phyloP scores from a whole-genome alignment of 345 rosid species.

The Gossypium longicalyx region DNA sequence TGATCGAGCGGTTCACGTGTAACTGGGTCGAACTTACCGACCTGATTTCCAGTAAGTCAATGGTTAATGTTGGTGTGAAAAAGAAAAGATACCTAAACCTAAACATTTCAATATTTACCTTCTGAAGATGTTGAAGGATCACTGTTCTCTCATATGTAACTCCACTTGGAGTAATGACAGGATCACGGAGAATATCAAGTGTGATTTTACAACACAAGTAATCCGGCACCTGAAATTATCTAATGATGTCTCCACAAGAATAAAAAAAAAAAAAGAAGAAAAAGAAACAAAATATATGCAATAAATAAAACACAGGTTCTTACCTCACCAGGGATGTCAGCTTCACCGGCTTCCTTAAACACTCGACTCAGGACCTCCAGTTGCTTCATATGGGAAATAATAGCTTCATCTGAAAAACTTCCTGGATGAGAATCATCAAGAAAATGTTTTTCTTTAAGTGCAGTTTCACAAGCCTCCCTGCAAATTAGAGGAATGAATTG shows the following conservation, averaged over 20 bases:
- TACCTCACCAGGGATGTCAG: slow-evolving; percentile 65
- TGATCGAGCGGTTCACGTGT: slow-evolving; percentile 56
- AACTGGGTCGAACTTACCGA: slow-evolving; percentile 82
- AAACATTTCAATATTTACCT: slow-evolving; percentile 37
- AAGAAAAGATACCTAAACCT: neutral
- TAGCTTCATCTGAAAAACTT: slow-evolving; percentile 46
- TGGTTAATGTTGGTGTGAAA: neutral
- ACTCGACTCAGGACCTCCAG: slow-evolving; percentile 52
- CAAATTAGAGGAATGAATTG: slow-evolving; percentile 17
- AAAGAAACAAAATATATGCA: neutral
- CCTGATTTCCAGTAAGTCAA: slow-evolving; percentile 34
- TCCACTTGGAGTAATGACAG: slow-evolving; percentile 88
- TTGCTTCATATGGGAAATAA: slow-evolving; percentile 31
- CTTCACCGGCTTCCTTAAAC: slow-evolving; percentile 63
- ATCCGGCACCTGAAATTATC: slow-evolving; percentile 71
- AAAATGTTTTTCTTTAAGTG: slow-evolving; percentile 60
- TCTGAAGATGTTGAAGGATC: slow-evolving; percentile 75
- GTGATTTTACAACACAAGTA: slow-evolving; percentile 83
- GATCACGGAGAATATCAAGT: slow-evolving; percentile 83
- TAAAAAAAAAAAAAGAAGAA: neutral
- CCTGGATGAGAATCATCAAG: slow-evolving; percentile 47
- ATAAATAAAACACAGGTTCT: neutral
- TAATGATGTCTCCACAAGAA: neutral
- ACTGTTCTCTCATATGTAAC: slow-evolving; percentile 81
- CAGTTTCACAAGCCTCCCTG: slow-evolving; percentile 81